phyloP scores from a whole-genome alignment of 257 asterid genomes.

The Solanum clarkiae region DNA sequence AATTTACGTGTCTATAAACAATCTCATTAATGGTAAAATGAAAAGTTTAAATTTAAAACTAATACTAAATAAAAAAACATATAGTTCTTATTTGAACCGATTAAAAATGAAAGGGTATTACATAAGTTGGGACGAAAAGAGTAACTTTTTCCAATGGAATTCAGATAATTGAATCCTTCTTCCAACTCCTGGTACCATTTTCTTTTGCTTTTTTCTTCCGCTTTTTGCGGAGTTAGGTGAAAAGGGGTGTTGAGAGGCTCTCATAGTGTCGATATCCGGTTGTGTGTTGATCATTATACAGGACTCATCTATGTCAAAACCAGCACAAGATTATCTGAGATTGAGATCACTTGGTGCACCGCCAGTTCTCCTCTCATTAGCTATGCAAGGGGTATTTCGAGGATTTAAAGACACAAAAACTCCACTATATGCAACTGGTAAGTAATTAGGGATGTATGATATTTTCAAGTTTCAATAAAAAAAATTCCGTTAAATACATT shows the following conservation, averaged over 20 bases:
- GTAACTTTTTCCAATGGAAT: background rate
- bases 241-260: background rate
- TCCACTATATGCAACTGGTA: constrained; percentile 63
- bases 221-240: background rate
- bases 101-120: background rate
- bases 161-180: background rate
- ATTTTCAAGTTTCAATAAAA: background rate
- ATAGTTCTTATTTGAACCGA: background rate
- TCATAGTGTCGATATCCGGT: background rate
- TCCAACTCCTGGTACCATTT: background rate
- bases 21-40: background rate
- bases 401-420: constrained; percentile 74
- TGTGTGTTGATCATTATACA: background rate
- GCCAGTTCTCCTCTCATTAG: constrained; percentile 62
- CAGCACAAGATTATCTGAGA: constrained; percentile 49
- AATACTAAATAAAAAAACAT: background rate
- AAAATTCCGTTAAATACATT: background rate
- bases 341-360: constrained; percentile 75
- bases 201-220: background rate
- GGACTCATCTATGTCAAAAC: constrained; percentile 50
- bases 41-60: background rate
- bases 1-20: background rate
- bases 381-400: constrained; percentile 80
- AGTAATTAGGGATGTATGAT: background rate
- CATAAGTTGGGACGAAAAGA: background rate